Evolutionary conservation across 345 rosid species (phyloP), one percentile per base, ranked within the genome.

Genomic region (Murraya paniculata): DNA sequence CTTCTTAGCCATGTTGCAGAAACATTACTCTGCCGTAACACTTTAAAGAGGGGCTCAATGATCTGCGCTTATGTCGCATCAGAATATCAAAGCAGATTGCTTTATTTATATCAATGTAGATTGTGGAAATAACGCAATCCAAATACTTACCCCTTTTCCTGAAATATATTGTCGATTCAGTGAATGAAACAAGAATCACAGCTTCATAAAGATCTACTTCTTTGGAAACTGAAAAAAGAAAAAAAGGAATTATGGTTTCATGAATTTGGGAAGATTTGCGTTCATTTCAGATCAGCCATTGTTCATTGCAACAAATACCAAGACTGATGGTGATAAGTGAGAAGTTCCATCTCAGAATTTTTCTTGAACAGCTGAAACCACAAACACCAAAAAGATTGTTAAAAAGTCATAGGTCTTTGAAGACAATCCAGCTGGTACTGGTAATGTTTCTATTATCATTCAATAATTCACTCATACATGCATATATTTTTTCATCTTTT

Each of bases 1-100:
- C 88, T 88, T 91, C 92, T 89, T 91, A 35, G 87, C 88, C 95
- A 91, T 53, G 5, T 92, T 76, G 78, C 76, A 82, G 71, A 81
- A 85, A 82, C 77, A 87, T 71, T 77, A 83, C 81, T 84, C 45
- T 73, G 73, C 41, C 81, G 74, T 11, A 24, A 65, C 45, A 22
- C 38, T 41, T 36, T n/a, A n/a, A 18, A 30, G 31, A 58, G 31
- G 72, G 18, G 55, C 57, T 30, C 41, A 70, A 59, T 59, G 69
- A 69, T 28, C 33, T 19, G 13, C 13, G 50, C 50, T 45, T 45
- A 45, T 45, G 50, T 53, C 69, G 39, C 9, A 50, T 28, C 60
- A 41, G 60, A 50, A 74, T 64, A 71, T 14, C 67, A 72, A 73
- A 62, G 16, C 55, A 69, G 8, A 58, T 56, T 64, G 76, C 75